Evolutionary conservation across 306 rosid genomes (phyloP), one percentile per base, ranked within the genome.

Genomic region (Rosa rugosa): DNA sequence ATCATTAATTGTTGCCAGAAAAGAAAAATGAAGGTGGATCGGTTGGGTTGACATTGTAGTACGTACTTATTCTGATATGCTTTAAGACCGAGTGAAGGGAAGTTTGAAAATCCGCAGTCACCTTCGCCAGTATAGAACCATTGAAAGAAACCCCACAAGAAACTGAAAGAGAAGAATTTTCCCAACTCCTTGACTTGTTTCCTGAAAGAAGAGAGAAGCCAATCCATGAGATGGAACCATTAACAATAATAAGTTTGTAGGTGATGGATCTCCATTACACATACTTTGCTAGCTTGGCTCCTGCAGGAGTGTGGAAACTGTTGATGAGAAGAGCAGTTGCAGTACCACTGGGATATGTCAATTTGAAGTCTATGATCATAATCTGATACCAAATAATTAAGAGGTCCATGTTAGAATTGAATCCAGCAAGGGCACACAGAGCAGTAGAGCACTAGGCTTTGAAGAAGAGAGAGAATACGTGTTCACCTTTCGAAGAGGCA

Each of bases 291-390:
- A 86, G 84, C 69, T 82, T 82, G 73, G 82, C 87, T 75, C 89
- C 89, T 81, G 75, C 63, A 12, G 89, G 89, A 79, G 89, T 86
- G 71, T 86, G 89, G 78, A 86, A 86, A 38, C 85, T 84, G 80
- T 86, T 86, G 75, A 86, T 86, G 56, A 86, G 83, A 76, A 78
- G 51, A 79, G 89, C 89, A 56, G 85, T 86, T 70, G 89, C 87
- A 36, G 89, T 86, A 50, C 89, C 89, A 69, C 89, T 86, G 47
- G 89, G 89, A 56, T 86, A 86, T 63, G 80, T 86, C 84, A 86
- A 79, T 73, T 84, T 86, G 85, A 86, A 86, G 87, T 86, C 89
- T 27, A 86, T 69, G 85, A 86, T 66, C 89, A 86, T 86, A 62
- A 86, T 78, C 89, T 86, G 81, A 69, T 57, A 54, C 23, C 60